Percentiles rank a stretch among this genome's conserved stretches.
Conservation (phyloP, 129 eudicot genomes). For the Kitagawia praeruptora region DNA sequence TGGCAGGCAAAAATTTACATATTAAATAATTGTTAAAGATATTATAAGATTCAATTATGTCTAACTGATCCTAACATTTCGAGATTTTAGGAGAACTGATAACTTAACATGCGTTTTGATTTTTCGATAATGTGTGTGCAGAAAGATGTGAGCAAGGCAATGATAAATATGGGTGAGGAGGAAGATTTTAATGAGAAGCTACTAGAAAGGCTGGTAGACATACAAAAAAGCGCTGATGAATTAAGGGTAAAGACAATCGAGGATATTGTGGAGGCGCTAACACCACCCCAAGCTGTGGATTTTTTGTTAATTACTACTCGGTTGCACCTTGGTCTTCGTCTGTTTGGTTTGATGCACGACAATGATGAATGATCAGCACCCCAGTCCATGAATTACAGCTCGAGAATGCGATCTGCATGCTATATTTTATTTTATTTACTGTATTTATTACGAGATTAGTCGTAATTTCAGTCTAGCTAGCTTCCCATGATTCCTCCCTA, state of each 20-base stretch:
- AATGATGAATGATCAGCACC: background rate
- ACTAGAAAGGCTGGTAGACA: background rate
- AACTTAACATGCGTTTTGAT: background rate
- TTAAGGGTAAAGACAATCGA: constrained; percentile 34
- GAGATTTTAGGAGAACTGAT: too few species aligned
- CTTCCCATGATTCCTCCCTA: too few species aligned
- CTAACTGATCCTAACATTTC: too few species aligned
- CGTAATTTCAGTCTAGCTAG: too few species aligned
- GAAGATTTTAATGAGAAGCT: background rate
- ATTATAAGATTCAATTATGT: too few species aligned
- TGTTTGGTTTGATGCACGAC: constrained; percentile 47
- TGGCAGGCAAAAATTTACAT: constrained; percentile 59
- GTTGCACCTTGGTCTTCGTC: constrained; percentile 62
- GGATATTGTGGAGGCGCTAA: constrained; percentile 58
- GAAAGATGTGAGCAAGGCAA: background rate
- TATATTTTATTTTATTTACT: too few species aligned
- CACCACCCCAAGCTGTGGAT: constrained; percentile 78
- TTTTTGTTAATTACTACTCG: constrained; percentile 69
- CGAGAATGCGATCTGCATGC: background rate
- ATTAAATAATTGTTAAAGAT: too few species aligned
- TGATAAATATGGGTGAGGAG: background rate
- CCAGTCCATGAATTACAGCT: background rate
- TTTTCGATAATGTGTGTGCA: background rate
- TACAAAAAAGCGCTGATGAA: background rate
- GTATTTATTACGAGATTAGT: too few species aligned